phyloP scores from a whole-genome alignment of 345 rosid species.

The Capsella bursapastoris region DNA sequence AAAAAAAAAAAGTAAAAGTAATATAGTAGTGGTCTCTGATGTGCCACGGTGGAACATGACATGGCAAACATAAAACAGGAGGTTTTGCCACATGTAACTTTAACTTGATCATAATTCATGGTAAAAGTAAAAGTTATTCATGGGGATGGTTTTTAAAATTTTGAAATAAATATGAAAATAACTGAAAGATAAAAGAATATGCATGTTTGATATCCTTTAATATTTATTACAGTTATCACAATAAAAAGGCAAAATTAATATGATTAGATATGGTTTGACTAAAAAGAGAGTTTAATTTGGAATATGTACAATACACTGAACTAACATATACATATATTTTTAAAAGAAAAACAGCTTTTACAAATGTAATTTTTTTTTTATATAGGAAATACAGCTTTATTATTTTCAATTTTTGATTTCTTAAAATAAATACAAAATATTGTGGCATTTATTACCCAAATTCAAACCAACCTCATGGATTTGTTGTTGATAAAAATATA shows the following conservation, averaged over 20 bases:
- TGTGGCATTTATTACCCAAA: not conserved
- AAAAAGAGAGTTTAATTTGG: not conserved
- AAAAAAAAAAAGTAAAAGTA: not conserved
- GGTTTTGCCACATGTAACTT: slow-evolving; percentile 4
- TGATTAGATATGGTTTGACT: slow-evolving; percentile 20
- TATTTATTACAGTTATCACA: not conserved
- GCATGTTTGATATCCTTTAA: not conserved
- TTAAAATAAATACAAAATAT: slow-evolving; percentile 12
- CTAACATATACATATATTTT: not conserved
- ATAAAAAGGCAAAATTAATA: not conserved
- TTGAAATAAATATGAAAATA: not conserved
- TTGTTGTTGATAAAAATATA: not conserved
- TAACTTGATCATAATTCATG: too few relatives aligned
- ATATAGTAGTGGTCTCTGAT: not conserved
- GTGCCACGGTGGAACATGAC: slow-evolving; percentile 25
- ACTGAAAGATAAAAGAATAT: slow-evolving; percentile 6
- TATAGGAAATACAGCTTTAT: slow-evolving; percentile 23
- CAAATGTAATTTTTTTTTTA: not conserved
- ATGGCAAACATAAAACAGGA: slow-evolving; percentile 21
- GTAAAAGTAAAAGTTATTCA: not conserved
- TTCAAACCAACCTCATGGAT: not conserved
- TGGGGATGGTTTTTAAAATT: not conserved
- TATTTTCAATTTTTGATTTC: not conserved
- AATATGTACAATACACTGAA: slow-evolving; percentile 5
- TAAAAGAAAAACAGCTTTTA: not conserved